Evolutionary conservation across 2,329 filamentous ascomycete species (phyloP), one percentile per base, ranked within the genome.

Genomic region (Fusarium chaquense): DNA sequence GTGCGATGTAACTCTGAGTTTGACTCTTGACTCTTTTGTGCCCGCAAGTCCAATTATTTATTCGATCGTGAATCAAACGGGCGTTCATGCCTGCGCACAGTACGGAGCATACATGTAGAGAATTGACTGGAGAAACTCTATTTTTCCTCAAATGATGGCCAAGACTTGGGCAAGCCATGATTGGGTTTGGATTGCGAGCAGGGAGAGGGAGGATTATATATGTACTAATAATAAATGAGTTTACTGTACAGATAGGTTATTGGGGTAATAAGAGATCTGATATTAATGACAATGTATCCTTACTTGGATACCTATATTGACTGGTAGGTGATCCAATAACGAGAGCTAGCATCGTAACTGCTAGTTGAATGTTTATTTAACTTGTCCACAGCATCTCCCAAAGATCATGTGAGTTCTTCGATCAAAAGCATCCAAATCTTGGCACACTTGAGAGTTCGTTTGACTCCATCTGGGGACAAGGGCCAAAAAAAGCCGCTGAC

Each of bases 81-180:
- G 20, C 41, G 41, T 28, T 26, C 46, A 24, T 36, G 20, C n/a
- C 30, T 28, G 52, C 65, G 56, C 66, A 69, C 35, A 52, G 60
- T 49, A 69, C 32, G 32, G 32, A 36, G 45, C n/a, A 30, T 22
- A 30, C 41, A 22, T 24, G 41, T 54, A 47, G 41, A 55, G 30
- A 43, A 38, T 40, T 41, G 53, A 53, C 58, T 59, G 36, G 53
- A 43, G 35, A 57, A 70, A 57, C 62, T 70, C 44, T 69, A 43
- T 67, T 47, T 54, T 61, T 32, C 65, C 50, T 49, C 41, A 66
- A 69, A 53, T 59, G 40, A 65, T 36, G 44, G 26, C 20, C 24
- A 16, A 30, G 49, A 22, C 18, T 35, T 20, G n/a, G 15, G 49
- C 22, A 40, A 51, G 49, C n/a, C n/a, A 51, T 51, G 49, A 40